Base-by-base conservation (phyloP, 202 grass and related monocot genomes). In the Setaria viridis region DNA sequence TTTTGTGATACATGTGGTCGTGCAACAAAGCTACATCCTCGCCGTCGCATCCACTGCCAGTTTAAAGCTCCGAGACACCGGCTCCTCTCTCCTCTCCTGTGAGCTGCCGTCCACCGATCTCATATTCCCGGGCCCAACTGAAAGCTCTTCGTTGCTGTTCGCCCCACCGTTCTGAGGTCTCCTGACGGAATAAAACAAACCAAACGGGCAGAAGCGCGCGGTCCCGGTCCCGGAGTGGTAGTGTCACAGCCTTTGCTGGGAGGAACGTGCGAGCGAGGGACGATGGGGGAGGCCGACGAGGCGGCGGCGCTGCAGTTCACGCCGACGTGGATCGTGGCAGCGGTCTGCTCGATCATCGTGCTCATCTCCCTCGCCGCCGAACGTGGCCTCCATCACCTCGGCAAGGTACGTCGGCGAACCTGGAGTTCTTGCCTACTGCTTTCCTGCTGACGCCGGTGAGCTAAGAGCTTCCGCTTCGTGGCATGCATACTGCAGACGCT, bases 321-420 rank as follows among this genome's bases (percentile, higher is more conserved):
- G 34, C 95, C 95, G 30, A 98, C 95, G 68, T 98, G 95, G 95
- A 98, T 98, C 89, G 93, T 95, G 60, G 93, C 95, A 42, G 85
- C 74, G 17, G 91, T 95, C 54, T 98, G 95, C 80, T 89, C 89
- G 4, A 2, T 93, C 72, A 91, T 98, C 80, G 89, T 98, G 82
- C 55, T 89, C 87, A 77, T 98, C 78, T 98, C 93, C 54, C 85
- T 98, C 64, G 35, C 86, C 77, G 93, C 84, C 69, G 95, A 98
- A 73, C 85, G 95, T 0, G 79, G 85, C 73, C 87, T 98, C 78
- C 95, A 95, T 64, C 71, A 75, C 82, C 91, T 98, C 80, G 95
- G 95, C 77, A 95, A 93, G 92, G 93, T 89, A 54, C 21, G 10
- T 3, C 11, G 34, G 13, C 19, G 14, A 21, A 10, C 12, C 49